Evolutionary conservation across 2,329 filamentous ascomycete species (phyloP).

Genomic region (Cadophora sp.): DNA sequence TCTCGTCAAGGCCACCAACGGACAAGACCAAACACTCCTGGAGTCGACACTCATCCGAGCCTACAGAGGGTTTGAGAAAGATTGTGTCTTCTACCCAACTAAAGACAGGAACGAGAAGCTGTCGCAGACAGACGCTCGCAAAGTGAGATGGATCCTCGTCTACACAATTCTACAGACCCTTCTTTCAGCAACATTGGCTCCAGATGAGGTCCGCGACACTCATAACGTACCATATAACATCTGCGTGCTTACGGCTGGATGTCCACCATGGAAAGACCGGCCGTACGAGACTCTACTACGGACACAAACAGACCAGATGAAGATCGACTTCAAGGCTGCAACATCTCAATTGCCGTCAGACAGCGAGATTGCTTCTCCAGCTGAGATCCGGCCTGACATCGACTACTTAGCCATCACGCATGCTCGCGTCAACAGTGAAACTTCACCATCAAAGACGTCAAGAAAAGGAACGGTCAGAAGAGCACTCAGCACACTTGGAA

Average conservation of each 20-base stretch:
- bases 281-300: constrained; percentile 32
- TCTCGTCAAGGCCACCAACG: constrained; percentile 57
- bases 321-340: constrained; percentile 25
- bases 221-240: constrained; percentile 62
- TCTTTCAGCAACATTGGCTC: constrained; percentile 65
- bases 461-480: constrained; percentile 39
- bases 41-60: constrained; percentile 64
- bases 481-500: constrained; percentile 41
- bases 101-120: constrained; percentile 66
- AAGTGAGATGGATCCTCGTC: constrained; percentile 79
- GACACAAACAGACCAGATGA: constrained; percentile 35
- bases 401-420: constrained; percentile 56
- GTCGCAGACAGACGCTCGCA: constrained; percentile 71
- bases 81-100: constrained; percentile 55
- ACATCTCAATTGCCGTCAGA: constrained; percentile 6
- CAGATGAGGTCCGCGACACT: constrained; percentile 65
- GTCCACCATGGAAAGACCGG: constrained; percentile 40
- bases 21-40: constrained; percentile 44
- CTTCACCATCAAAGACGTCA: constrained; percentile 34
- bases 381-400: constrained; percentile 59
- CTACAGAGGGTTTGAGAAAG: constrained; percentile 74
- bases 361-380: constrained; percentile 1
- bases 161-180: constrained; percentile 79
- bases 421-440: constrained; percentile 27
- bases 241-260: constrained; percentile 37